Percentiles rank a stretch among this genome's conserved stretches.
phyloP scores from a whole-genome alignment of 768 basidiomycete species.

The Mycena galericulata region DNA sequence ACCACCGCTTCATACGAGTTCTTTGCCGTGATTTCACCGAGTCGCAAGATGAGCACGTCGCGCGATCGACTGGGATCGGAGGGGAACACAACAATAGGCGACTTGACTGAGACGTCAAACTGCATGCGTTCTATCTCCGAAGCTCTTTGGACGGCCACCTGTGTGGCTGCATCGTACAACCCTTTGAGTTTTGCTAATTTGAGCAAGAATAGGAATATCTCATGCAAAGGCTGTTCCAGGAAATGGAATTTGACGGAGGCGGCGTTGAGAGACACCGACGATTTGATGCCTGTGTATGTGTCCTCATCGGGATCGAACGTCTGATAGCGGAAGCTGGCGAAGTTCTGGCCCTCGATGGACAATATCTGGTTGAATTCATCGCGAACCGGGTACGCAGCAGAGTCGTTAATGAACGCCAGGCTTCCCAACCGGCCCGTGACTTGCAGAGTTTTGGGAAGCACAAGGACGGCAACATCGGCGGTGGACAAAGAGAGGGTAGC shows the following conservation, averaged over 20 bases:
- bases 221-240: slow-evolving; percentile 90
- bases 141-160: slow-evolving; percentile 91
- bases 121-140: slow-evolving; percentile 96
- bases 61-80: slow-evolving; percentile 67
- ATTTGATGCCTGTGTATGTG: slow-evolving; percentile 82
- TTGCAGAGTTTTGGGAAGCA: slow-evolving; percentile 78
- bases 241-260: slow-evolving; percentile 93
- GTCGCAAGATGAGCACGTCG: slow-evolving; percentile 82
- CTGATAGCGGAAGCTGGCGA: slow-evolving; percentile 94
- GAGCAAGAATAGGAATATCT: slow-evolving; percentile 84
- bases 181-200: slow-evolving; percentile 94
- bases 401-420: slow-evolving; percentile 84
- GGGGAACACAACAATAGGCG: slow-evolving; percentile 93
- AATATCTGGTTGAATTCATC: slow-evolving; percentile 86
- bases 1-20: slow-evolving; percentile 74
- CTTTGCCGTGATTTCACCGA: slow-evolving; percentile 89
- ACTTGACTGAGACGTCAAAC: slow-evolving; percentile 90
- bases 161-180: slow-evolving; percentile 93
- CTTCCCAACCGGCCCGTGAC: slow-evolving; percentile 87
- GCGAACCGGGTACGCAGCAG: slow-evolving; percentile 59
- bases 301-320: slow-evolving; percentile 85
- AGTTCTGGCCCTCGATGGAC: slow-evolving; percentile 93
- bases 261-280: slow-evolving; percentile 83
- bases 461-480: slow-evolving; percentile 84
- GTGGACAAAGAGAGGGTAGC: slow-evolving; percentile 93